Conservation (phyloP, 106 monocot species). For the Platanthera zijinensis region DNA sequence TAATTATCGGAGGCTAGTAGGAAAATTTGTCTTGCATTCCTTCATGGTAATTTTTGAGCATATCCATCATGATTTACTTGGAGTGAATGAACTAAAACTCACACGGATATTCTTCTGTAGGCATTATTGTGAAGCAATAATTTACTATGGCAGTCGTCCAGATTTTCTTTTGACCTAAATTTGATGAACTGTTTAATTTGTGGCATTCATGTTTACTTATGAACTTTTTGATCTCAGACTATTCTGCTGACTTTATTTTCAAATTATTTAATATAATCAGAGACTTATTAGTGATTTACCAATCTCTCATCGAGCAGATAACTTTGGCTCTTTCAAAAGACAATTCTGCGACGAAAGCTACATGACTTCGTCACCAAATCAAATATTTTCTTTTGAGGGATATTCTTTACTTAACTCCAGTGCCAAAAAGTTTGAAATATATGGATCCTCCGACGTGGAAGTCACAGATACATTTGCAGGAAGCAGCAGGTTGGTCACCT, state of each 20-base stretch:
- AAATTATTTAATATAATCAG: background rate
- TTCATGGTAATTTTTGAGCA: background rate
- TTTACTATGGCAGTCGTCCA: background rate
- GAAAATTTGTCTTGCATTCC: too few species aligned
- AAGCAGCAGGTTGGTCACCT: slow-evolving; percentile 40
- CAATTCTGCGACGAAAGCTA: slow-evolving; percentile 15
- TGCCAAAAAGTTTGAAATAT: slow-evolving; percentile 12
- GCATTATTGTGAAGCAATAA: slow-evolving; percentile 4
- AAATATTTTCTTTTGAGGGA: slow-evolving; percentile 6
- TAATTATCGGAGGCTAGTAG: too few species aligned
- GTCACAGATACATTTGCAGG: slow-evolving; percentile 16
- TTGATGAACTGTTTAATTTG: background rate
- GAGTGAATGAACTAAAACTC: background rate
- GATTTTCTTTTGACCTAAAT: slow-evolving; percentile 3
- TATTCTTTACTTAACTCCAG: slow-evolving; percentile 4
- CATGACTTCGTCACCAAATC: slow-evolving; percentile 10
- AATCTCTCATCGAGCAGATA: slow-evolving; percentile 14
- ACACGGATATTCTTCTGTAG: background rate
- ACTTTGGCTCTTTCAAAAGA: slow-evolving; percentile 10
- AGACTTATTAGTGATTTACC: background rate
- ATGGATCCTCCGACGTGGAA: slow-evolving; percentile 9
- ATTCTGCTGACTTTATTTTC: background rate
- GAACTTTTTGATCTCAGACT: background rate
- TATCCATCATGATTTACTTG: background rate
- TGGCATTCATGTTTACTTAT: background rate